Evolutionary conservation across 2,329 filamentous ascomycete species (phyloP), one percentile per base, ranked within the genome.

Genomic region (Macrophomina tecta): DNA sequence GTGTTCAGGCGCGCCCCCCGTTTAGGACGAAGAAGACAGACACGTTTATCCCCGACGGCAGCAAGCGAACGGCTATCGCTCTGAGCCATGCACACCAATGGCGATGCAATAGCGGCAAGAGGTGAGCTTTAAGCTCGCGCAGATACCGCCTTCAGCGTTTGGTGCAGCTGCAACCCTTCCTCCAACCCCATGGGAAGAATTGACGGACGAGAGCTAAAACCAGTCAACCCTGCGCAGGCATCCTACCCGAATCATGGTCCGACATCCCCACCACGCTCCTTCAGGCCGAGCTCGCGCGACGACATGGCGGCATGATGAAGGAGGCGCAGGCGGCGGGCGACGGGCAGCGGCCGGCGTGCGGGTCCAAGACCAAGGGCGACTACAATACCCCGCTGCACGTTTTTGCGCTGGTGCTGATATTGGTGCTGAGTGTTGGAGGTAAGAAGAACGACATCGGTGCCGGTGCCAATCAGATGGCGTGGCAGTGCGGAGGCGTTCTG

Each of bases 371-470:
- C 14, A 79, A 76, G 64, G 83, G 81, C 23, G 72, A 75, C 68
- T 89, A 89, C 73, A 86, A 87, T 73, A 84, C 84, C 28, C 77
- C 82, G 4, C 75, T 85, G 46, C 86, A 88, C 74, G 84, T 88
- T 65, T 80, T 83, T 71, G 86, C 86, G n/a, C 76, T 89, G 68
- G 74, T 87, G 64, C 77, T 88, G 60, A 87, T 89, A 68, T 79
- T 89, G 64, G 73, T 78, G 9, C 76, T 88, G 72, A 87, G 85
- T 69, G 86, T 84, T 60, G 75, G 82, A 68, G 83, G 84, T 83
- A 71, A 51, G 78, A 73, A 42, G 34, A 16, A 28, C 2, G 42
- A 30, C 12, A 9, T 16, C 11, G 14, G 28, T 5, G 1, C 12
- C 12, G 9, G 9, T 14, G 9, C 8, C 48, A 51, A 30, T 51